phyloP scores from a whole-genome alignment of 164 flowering plant genomes.

The Vitis cinerea region DNA sequence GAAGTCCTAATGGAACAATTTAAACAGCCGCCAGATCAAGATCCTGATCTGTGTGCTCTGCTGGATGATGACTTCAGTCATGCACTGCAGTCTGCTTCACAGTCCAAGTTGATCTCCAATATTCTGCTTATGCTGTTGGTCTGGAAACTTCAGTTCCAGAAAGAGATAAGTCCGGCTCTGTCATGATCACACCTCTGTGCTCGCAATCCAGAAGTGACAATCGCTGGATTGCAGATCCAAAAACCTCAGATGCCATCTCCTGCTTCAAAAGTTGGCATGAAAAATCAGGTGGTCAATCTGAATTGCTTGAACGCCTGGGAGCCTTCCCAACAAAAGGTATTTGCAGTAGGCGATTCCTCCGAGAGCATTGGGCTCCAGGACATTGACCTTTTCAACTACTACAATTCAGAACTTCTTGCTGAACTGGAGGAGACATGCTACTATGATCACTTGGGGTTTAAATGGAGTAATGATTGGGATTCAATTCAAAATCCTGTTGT shows the following conservation, averaged over 20 bases:
- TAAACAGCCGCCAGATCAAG: constrained; percentile 3
- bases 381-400: not conserved
- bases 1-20: not conserved
- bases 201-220: not conserved
- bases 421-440: not conserved
- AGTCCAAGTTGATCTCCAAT: not conserved
- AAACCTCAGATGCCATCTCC: not conserved
- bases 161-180: not conserved
- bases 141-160: not conserved
- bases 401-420: not conserved
- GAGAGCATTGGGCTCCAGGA: not conserved
- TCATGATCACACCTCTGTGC: not conserved
- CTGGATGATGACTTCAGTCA: not conserved
- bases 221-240: not conserved
- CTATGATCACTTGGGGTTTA: not conserved
- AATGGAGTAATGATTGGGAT: not conserved
- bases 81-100: not conserved
- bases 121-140: not conserved
- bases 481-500: constrained; percentile 1
- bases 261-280: not conserved
- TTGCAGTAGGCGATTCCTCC: not conserved
- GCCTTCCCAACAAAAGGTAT: not conserved
- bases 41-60: not conserved
- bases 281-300: not conserved
- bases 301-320: not conserved